A percentile compares a stretch with the other conserved stretches of the same genome.
Conservation (phyloP, 192 early-diverging fungal genomes). For the Gorgonomyces haynaldii region DNA sequence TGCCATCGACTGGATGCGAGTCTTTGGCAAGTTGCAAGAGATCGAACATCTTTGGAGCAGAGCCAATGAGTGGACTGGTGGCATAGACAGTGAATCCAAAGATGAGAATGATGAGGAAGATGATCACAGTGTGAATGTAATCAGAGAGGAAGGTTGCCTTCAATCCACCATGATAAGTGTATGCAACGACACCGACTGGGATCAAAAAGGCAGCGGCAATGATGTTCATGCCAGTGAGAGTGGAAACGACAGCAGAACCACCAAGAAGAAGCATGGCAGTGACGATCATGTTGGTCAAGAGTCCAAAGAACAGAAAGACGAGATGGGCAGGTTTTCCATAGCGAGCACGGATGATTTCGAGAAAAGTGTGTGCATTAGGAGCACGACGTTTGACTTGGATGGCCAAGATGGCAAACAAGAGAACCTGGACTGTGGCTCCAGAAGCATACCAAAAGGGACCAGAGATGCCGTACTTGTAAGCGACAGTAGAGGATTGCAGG, state of each 20-base stretch:
- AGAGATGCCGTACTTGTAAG: constrained; percentile 52
- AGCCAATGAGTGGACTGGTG: constrained; percentile 47
- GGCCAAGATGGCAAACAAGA: constrained; percentile 61
- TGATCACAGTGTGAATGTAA: constrained; percentile 57
- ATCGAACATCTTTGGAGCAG: constrained; percentile 55
- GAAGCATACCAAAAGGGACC: constrained; percentile 57
- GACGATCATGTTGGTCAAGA: constrained; percentile 40
- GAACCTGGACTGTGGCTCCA: constrained; percentile 56
- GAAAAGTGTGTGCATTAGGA: constrained; percentile 63
- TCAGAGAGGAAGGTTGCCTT: constrained; percentile 68
- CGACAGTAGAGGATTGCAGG: constrained; percentile 55
- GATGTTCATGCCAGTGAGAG: constrained; percentile 55
- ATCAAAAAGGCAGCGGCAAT: constrained; percentile 51
- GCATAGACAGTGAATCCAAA: constrained; percentile 59
- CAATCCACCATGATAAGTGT: constrained; percentile 55
- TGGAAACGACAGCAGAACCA: constrained; percentile 54
- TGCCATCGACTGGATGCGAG: constrained; percentile 42
- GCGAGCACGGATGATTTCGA: constrained; percentile 54
- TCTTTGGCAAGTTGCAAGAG: constrained; percentile 38
- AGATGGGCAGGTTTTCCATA: constrained; percentile 53
- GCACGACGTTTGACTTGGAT: constrained; percentile 61
- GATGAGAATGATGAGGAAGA: constrained; percentile 57
- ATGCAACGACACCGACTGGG: constrained; percentile 56
- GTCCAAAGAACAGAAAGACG: constrained; percentile 36
- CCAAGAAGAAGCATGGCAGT: constrained; percentile 64